A percentile compares a stretch with the other conserved stretches of the same genome.
Conservation (phyloP, 2,329 filamentous ascomycete genomes). For the Paecilomyces sp. region DNA sequence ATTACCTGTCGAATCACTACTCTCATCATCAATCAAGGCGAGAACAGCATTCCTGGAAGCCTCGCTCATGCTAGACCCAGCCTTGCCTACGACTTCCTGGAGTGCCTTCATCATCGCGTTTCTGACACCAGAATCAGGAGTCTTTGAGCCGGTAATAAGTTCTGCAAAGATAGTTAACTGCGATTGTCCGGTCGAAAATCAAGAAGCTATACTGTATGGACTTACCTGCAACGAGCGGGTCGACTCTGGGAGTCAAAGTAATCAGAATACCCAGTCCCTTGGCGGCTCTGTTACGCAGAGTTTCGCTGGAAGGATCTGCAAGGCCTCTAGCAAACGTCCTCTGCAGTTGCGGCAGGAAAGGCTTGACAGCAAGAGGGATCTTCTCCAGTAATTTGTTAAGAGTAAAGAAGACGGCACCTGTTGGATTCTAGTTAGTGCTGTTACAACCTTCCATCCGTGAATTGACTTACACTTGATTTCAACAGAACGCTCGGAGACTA, state of each 20-base stretch:
- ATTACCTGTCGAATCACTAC: conserved; percentile 62
- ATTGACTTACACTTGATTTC: conserved; percentile 65
- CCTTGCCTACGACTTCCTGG: conserved; percentile 93
- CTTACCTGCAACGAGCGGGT: conserved; percentile 69
- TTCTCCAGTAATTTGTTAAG: conserved; percentile 94
- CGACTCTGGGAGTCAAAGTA: conserved; percentile 88
- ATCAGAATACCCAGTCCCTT: conserved; percentile 93
- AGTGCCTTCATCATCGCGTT: conserved; percentile 96
- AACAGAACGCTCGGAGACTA: conserved; percentile 90
- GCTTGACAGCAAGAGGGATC: conserved; percentile 90
- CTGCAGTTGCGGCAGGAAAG: conserved; percentile 93
- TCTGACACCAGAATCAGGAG: conserved; percentile 74
- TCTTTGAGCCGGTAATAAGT: conserved; percentile 92
- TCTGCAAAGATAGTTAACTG: conserved; percentile 44
- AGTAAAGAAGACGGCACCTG: conserved; percentile 80
- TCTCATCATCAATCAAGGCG: conserved; percentile 77
- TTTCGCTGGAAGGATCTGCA: conserved; percentile 85
- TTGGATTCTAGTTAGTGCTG: conserved; percentile 13
- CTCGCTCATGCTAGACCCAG: conserved; percentile 91
- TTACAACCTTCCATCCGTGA: background rate
- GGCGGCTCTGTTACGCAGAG: conserved; percentile 78
- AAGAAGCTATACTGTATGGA: background rate
- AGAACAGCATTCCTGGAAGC: conserved; percentile 79
- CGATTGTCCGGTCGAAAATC: background rate
- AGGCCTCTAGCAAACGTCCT: conserved; percentile 94